Percentiles rank a stretch among this genome's conserved stretches.
Evolutionary conservation across 1,284 basidiomycete genomes (phyloP).

Genomic region (Irpex sp.): DNA sequence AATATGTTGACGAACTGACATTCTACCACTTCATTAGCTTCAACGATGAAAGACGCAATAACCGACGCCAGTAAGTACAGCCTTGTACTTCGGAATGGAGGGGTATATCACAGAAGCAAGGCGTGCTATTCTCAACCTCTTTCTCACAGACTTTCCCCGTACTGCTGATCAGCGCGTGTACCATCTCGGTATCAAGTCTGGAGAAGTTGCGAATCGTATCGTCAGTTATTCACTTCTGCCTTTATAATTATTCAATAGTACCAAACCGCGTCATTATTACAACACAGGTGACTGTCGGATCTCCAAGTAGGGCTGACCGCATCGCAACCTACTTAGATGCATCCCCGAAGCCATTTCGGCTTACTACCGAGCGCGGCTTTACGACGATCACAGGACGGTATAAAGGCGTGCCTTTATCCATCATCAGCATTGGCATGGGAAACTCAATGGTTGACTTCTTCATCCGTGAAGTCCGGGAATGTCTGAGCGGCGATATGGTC

Average conservation of each 20-base stretch:
- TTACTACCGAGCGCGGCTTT: slow-evolving; percentile 76
- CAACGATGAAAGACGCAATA: slow-evolving; percentile 51
- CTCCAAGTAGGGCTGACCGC: slow-evolving; percentile 61
- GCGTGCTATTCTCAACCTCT: neutral
- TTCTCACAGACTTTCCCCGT: slow-evolving; percentile 62
- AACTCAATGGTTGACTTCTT: slow-evolving; percentile 82
- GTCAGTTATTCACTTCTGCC: slow-evolving; percentile 35
- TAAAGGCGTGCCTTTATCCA: slow-evolving; percentile 63
- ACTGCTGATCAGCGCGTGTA: slow-evolving; percentile 71
- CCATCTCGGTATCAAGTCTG: slow-evolving; percentile 70
- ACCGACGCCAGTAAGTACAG: slow-evolving; percentile 55
- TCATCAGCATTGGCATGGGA: slow-evolving; percentile 85
- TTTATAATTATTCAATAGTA: slow-evolving; percentile 4
- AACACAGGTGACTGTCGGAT: slow-evolving; percentile 70
- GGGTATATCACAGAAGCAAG: neutral
- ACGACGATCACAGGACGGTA: slow-evolving; percentile 78
- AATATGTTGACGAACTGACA: neutral
- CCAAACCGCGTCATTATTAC: neutral
- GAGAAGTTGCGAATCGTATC: slow-evolving; percentile 81
- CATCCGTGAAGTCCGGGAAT: slow-evolving; percentile 78
- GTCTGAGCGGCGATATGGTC: slow-evolving; percentile 72
- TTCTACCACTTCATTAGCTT: neutral
- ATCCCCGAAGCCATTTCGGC: slow-evolving; percentile 52
- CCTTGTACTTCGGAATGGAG: neutral
- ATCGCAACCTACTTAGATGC: slow-evolving; percentile 63